phyloP scores from a whole-genome alignment of 371 early-diverging fungal genomes.

The Chytridium lagenaria region DNA sequence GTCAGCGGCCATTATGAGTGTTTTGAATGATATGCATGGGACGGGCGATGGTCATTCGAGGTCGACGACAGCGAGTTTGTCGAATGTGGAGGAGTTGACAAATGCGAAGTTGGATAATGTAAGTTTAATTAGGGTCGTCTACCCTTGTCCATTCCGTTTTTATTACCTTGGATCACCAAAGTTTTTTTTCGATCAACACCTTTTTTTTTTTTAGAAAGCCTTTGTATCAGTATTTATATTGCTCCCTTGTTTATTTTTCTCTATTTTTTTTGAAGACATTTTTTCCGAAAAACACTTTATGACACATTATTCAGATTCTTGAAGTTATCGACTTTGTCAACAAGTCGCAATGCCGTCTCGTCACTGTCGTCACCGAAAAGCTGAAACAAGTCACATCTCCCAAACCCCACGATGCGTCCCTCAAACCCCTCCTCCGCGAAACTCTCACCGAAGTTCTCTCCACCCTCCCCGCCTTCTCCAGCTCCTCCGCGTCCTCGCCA shows the following conservation, averaged over 20 bases:
- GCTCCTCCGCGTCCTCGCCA: neutral
- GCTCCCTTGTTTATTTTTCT: too few relatives aligned
- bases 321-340: constrained; percentile 41
- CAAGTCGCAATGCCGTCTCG: constrained; percentile 39
- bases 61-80: neutral
- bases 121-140: too few relatives aligned
- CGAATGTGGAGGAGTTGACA: constrained; percentile 18
- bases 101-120: constrained; percentile 37
- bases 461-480: neutral
- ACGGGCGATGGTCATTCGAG: neutral
- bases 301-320: constrained; percentile 13
- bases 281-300: too few relatives aligned
- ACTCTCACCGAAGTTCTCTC: neutral
- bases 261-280: too few relatives aligned
- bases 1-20: constrained; percentile 14
- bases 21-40: constrained; percentile 4
- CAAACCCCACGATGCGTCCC: neutral
- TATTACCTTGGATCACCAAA: too few relatives aligned
- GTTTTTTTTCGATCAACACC: too few relatives aligned
- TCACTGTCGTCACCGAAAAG: constrained; percentile 29
- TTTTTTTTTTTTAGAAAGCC: too few relatives aligned
- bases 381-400: constrained; percentile 11
- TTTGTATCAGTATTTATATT: too few relatives aligned
- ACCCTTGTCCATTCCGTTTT: too few relatives aligned
- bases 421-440: neutral